These are phyloP conservation scores for Leccinum subrobustum DNA, from an alignment of 1,284 basidiomycete species.

Conservation along the genomic window DNA sequence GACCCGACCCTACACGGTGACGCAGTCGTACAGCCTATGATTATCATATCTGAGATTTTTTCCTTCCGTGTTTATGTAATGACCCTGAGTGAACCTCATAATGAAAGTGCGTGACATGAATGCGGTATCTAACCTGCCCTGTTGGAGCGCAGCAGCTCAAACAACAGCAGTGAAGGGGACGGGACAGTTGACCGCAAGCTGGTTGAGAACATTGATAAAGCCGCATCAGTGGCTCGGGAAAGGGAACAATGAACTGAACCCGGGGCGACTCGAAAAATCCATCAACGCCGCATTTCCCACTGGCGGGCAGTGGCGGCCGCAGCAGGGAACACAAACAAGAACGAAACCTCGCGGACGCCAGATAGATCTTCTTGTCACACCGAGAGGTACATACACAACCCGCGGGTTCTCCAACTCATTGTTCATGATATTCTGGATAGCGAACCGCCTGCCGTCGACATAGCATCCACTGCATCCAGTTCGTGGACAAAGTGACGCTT, in stretches of 20 bases:
- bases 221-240: background rate
- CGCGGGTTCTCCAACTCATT: background rate
- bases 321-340: background rate
- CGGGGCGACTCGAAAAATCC: background rate
- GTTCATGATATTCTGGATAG: background rate
- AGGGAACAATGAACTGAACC: background rate
- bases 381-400: background rate
- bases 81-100: background rate
- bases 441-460: background rate
- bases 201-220: background rate
- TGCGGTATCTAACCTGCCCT: too few species aligned
- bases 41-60: background rate
- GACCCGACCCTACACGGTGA: too few species aligned
- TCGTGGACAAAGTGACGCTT: constrained; percentile 67
- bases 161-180: background rate
- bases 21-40: background rate
- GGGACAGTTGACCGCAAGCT: background rate
- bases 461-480: too few species aligned
- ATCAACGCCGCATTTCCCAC: background rate
- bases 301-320: background rate
- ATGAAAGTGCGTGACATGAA: too few species aligned
- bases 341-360: background rate
- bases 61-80: background rate
- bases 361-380: background rate
- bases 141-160: background rate